phyloP scores from a whole-genome alignment of 23 red algal species.

The Agarophyton chilense region DNA sequence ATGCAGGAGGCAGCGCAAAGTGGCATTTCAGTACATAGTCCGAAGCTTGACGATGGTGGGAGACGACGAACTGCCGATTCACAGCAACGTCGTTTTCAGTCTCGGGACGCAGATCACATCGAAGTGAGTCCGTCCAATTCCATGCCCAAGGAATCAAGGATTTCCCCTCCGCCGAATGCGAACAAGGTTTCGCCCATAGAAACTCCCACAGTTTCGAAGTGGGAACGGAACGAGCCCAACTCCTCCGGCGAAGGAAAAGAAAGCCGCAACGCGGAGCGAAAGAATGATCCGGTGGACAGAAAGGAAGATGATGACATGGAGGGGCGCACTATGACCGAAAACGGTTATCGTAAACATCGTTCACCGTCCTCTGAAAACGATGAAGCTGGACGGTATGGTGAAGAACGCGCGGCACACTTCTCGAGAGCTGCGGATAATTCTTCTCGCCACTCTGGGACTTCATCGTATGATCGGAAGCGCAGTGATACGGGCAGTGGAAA shows the following conservation, averaged over 20 bases:
- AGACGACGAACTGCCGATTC: neutral
- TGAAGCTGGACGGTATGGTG: neutral
- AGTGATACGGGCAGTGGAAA: neutral
- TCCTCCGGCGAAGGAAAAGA: neutral
- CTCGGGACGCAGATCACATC: neutral
- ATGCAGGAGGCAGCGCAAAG: neutral
- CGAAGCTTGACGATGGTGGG: neutral
- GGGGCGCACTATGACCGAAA: neutral
- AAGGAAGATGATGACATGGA: neutral
- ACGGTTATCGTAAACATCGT: slow-evolving; percentile 4
- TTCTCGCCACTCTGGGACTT: slow-evolving; percentile 9
- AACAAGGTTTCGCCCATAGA: neutral
- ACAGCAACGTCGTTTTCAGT: neutral
- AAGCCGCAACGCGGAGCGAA: neutral
- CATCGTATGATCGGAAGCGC: slow-evolving; percentile 22
- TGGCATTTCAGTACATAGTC: neutral
- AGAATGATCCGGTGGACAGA: neutral
- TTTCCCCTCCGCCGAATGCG: neutral
- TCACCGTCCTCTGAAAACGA: neutral
- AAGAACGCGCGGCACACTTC: neutral
- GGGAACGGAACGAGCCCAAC: neutral
- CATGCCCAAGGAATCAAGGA: neutral
- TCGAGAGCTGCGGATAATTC: neutral
- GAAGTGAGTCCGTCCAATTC: neutral
- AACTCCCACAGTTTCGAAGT: neutral